Conservation (phyloP, 75 land plant species). For the Pinus tabuliformis region DNA sequence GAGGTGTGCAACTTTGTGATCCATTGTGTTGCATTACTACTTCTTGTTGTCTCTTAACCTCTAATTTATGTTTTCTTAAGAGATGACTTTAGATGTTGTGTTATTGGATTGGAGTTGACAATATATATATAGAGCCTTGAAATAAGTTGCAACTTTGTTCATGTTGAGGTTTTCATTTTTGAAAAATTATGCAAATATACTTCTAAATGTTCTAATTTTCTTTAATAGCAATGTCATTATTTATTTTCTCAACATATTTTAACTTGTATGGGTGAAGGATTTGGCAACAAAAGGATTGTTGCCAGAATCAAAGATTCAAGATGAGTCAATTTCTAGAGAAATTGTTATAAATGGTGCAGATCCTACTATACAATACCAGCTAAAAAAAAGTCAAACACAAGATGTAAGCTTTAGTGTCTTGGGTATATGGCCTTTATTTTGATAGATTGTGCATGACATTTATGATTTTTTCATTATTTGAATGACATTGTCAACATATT, state of each 20-base stretch:
- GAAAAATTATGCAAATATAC: too few relatives aligned
- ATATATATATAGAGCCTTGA: not conserved
- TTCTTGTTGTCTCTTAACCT: not conserved
- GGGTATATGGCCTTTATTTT: not conserved
- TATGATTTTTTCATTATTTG: too few relatives aligned
- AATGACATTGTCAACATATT: too few relatives aligned
- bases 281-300: too few relatives aligned
- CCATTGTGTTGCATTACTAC: too few relatives aligned
- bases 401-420: conserved; percentile 7
- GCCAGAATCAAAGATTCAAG: conserved; percentile 79
- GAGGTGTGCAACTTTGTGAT: too few relatives aligned
- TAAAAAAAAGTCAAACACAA: conserved; percentile 91
- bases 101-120: not conserved
- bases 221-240: not conserved
- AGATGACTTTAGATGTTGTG: not conserved
- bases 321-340: conserved; percentile 88
- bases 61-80: not conserved
- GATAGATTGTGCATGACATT: too few relatives aligned
- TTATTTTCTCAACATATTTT: not conserved
- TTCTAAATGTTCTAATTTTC: not conserved
- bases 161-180: too few relatives aligned
- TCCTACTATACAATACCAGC: conserved; percentile 79
- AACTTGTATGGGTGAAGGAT: conserved; percentile 15
- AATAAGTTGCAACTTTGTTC: not conserved
- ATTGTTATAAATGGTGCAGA: conserved; percentile 96